Conservation (phyloP, 176 grass and related monocot species). For the Juncus effusus region DNA sequence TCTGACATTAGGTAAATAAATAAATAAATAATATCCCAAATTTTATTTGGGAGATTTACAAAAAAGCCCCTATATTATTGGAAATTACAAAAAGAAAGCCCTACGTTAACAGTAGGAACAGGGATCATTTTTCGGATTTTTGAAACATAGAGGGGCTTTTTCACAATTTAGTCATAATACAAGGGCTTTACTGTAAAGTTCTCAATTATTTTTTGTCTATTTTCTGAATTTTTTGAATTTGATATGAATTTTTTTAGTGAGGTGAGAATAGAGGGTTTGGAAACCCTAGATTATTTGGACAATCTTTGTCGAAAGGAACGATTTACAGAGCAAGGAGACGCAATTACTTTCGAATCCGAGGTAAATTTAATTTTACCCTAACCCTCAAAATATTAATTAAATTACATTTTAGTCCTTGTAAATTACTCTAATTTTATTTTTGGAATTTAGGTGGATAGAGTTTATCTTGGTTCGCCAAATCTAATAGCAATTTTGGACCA, state of each 20-base stretch:
- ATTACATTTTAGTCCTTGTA: neutral
- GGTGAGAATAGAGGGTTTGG: constrained; percentile 92
- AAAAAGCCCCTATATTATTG: neutral
- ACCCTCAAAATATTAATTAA: neutral
- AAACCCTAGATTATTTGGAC: constrained; percentile 91
- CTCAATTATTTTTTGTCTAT: neutral
- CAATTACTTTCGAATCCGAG: constrained; percentile 96
- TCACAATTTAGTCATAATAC: neutral
- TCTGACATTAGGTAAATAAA: constrained; percentile 81
- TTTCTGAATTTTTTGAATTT: constrained; percentile 9
- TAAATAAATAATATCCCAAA: neutral
- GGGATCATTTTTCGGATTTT: neutral
- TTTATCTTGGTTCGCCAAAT: constrained; percentile 79
- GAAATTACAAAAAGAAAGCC: neutral
- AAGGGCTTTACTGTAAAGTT: neutral
- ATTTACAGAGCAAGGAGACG: constrained; percentile 86
- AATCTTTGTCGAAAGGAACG: constrained; percentile 73
- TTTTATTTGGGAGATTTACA: neutral
- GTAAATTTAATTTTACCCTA: constrained; percentile 21
- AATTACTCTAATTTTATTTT: neutral
- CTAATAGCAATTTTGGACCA: constrained; percentile 89
- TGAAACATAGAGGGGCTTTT: neutral
- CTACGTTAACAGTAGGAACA: neutral
- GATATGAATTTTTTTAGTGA: constrained; percentile 45
- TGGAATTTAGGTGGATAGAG: constrained; percentile 64